Percentiles rank a stretch among this genome's conserved stretches.
Conservation (phyloP, 257 asterid genomes). For the Coffea eugenioides region DNA sequence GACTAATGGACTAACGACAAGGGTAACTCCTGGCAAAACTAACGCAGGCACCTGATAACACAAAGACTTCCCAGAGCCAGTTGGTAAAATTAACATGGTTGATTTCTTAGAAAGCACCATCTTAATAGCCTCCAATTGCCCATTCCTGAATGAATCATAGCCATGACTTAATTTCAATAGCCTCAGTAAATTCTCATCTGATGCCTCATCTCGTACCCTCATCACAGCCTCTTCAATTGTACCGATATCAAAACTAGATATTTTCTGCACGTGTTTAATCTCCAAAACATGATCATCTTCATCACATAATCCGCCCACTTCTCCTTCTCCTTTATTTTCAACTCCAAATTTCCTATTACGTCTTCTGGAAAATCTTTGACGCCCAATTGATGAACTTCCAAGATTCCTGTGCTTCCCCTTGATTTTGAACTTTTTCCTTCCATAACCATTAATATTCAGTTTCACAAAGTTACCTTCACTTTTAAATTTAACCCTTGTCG, state of each 20-base stretch:
- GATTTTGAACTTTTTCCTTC: conserved; percentile 63
- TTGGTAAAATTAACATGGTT: conserved; percentile 86
- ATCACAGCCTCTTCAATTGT: conserved; percentile 62
- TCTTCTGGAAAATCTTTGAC: conserved; percentile 39
- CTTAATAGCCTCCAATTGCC: conserved; percentile 85
- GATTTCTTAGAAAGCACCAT: conserved; percentile 77
- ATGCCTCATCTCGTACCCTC: conserved; percentile 64
- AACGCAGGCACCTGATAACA: conserved; percentile 90
- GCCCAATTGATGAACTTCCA: conserved; percentile 37
- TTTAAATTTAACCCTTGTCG: conserved; percentile 49
- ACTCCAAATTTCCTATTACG: conserved; percentile 35
- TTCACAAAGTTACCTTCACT: conserved; percentile 90
- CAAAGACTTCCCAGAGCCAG: conserved; percentile 90
- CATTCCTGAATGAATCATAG: conserved; percentile 75
- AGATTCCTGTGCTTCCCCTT: conserved; percentile 46
- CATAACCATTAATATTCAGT: conserved; percentile 89
- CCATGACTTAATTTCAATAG: conserved; percentile 79
- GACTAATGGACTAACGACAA: conserved; percentile 89
- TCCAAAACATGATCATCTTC: conserved; percentile 61
- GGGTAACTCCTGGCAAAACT: conserved; percentile 70
- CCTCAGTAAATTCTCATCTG: conserved; percentile 65
- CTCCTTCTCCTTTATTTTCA: conserved; percentile 39
- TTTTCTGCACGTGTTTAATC: conserved; percentile 33
- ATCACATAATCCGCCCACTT: conserved; percentile 38
- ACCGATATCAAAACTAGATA: conserved; percentile 25